A percentile compares a stretch with the other conserved stretches of the same genome.
phyloP scores from a whole-genome alignment of 2,329 filamentous ascomycete genomes.

The Chaetomium sp. region DNA sequence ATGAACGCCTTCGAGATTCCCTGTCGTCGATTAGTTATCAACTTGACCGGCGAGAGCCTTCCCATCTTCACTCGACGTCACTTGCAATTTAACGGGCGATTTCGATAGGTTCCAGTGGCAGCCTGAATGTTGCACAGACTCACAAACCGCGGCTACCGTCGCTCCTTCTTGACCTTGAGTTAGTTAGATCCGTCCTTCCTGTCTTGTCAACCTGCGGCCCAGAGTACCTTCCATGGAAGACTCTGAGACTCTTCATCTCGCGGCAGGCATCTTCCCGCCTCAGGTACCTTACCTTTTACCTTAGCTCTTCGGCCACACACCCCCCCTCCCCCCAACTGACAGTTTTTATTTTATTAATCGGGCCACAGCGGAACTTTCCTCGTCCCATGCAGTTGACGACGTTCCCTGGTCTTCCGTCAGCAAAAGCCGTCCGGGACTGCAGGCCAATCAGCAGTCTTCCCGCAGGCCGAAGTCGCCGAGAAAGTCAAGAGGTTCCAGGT shows the following conservation, averaged over 20 bases:
- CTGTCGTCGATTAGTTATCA: background rate
- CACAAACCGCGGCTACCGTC: background rate
- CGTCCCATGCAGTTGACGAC: background rate
- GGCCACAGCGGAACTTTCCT: background rate
- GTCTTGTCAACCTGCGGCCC: too few species aligned
- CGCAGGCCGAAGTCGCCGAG: slow-evolving; percentile 19
- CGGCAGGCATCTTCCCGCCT: background rate
- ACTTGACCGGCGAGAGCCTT: background rate
- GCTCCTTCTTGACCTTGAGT: background rate
- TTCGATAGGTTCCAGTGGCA: background rate
- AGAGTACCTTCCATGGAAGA: background rate
- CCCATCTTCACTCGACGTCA: background rate
- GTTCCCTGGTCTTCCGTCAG: background rate
- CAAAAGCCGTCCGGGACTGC: background rate
- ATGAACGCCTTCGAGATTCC: background rate
- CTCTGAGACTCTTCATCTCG: background rate
- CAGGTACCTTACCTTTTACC: too few species aligned
- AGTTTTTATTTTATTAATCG: background rate
- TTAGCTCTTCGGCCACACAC: background rate
- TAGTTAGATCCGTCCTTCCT: background rate
- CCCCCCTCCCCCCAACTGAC: background rate
- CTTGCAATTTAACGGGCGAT: background rate
- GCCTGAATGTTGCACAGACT: background rate
- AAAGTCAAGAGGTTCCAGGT: background rate
- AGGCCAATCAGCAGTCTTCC: slow-evolving; percentile 30